Base-by-base conservation (phyloP, 2,329 filamentous ascomycete species). In the Beauveria asiatica region DNA sequence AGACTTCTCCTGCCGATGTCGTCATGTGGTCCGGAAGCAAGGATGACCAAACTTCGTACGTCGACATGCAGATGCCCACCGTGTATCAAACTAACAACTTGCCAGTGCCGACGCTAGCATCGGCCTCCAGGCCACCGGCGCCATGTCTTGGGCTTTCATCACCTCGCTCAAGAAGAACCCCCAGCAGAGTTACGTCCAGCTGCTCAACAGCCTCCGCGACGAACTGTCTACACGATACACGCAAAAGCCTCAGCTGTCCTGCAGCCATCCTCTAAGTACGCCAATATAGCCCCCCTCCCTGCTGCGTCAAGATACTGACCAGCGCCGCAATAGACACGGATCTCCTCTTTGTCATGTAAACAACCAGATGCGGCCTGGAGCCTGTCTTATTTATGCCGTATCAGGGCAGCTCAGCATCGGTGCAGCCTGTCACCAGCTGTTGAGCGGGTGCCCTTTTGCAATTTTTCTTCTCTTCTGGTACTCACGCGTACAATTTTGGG, bases 121-220 rank as follows among this genome's bases (percentile, higher is more conserved):
- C 67, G 85, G 83, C 41, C 88, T 92, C 56, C 84, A 97, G 75
- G 93, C 94, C 30, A 97, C 94, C 0, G 94, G 94, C 57, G 94
- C 94, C 70, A 97, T 99, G 94, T 96, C 92, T 1, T 97, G 90
- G 86, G 94, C 94, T 10, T 99, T 99, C 73, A 92, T 99, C 72
- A 88, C 81, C 5, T 88, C 92, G 48, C 83, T 99, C 66, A 93
- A 91, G 78, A 96, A 96, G 82, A 96, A 97, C 73, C 92, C 93
- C 0, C 92, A 97, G 70, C 94, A 99, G 79, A 97, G 92, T 78
- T 99, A 99, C 70, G 92, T 99, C 56, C 89, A 97, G 77, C 79
- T 99, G 63, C 83, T 99, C 68, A 97, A 97, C 80, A 96, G 88
- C 74, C 96, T 99, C 69, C 89, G 94, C 64, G 92, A 97, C 67